Evolutionary conservation across 1,139 yeast genomes (phyloP).

Genomic region (Entelexis paramagnoliae): DNA sequence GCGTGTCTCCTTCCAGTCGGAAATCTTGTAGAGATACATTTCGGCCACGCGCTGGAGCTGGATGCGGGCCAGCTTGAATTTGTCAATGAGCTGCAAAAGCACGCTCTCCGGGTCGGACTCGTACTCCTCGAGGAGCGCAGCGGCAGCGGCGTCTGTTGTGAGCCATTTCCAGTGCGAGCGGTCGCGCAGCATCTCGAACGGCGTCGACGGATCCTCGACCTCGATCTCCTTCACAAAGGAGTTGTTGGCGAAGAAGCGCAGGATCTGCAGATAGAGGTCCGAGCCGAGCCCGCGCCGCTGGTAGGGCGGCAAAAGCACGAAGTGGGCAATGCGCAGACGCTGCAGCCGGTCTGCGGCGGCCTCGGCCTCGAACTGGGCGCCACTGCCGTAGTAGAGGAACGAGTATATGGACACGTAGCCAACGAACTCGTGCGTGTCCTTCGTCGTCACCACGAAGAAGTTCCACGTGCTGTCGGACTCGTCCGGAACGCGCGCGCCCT

Average conservation of each 20-base stretch:
- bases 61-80: constrained; percentile 58
- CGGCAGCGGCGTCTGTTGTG: constrained; percentile 36
- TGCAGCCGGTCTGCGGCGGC: constrained; percentile 13
- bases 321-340: constrained; percentile 79
- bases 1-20: constrained; percentile 29
- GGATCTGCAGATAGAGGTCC: constrained; percentile 47
- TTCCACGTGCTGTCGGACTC: constrained; percentile 66
- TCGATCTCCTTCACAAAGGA: constrained; percentile 57
- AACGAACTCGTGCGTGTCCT: constrained; percentile 37
- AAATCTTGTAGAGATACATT: constrained; percentile 49
- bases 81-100: constrained; percentile 25
- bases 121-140: constrained; percentile 29
- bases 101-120: constrained; percentile 40
- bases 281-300: constrained; percentile 64
- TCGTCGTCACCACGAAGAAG: constrained; percentile 35
- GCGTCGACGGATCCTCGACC: constrained; percentile 91
- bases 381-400: constrained; percentile 67
- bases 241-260: constrained; percentile 47
- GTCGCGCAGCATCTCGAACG: constrained; percentile 84
- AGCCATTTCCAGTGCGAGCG: constrained; percentile 49
- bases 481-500: constrained; percentile 88
- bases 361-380: constrained; percentile 44
- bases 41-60: constrained; percentile 73
- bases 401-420: constrained; percentile 81
- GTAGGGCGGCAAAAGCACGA: constrained; percentile 69